These are phyloP conservation scores for Citrus trifoliata DNA, from an alignment of 345 rosid species.

Conservation along the genomic window DNA sequence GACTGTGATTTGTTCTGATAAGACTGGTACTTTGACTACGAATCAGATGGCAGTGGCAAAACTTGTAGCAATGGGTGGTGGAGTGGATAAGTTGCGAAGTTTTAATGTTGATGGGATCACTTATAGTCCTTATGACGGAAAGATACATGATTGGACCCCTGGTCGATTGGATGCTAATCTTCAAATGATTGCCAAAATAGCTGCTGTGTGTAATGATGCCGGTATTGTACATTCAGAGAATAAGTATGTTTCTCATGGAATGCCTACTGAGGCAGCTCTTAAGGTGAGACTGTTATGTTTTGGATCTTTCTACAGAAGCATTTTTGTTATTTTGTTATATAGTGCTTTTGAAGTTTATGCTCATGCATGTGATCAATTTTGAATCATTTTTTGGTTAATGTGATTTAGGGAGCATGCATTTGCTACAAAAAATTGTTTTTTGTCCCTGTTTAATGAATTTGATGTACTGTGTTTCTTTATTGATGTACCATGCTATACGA, in stretches of 20 bases:
- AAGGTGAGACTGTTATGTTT: slow-evolving; percentile 35
- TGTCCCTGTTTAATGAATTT: not conserved
- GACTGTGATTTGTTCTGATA: slow-evolving; percentile 76
- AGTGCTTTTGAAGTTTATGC: not conserved
- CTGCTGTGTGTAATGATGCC: slow-evolving; percentile 70
- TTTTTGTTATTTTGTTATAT: not conserved
- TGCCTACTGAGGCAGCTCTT: slow-evolving; percentile 82
- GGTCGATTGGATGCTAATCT: slow-evolving; percentile 60
- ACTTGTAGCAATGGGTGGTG: slow-evolving; percentile 57
- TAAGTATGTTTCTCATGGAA: slow-evolving; percentile 56
- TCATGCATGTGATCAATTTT: not conserved
- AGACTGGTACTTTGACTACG: slow-evolving; percentile 73
- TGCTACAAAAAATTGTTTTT: not conserved
- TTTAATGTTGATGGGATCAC: slow-evolving; percentile 69
- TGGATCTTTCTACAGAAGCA: not conserved
- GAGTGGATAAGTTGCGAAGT: slow-evolving; percentile 32
- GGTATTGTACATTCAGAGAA: slow-evolving; percentile 41
- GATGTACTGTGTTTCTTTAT: not conserved
- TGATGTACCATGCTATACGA: not conserved
- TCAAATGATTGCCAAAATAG: slow-evolving; percentile 60
- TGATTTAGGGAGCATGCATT: not conserved
- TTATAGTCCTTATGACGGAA: slow-evolving; percentile 57
- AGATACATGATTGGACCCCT: slow-evolving; percentile 55
- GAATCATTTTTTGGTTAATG: not conserved
- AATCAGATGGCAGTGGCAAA: slow-evolving; percentile 76